Evolutionary conservation across 192 early-diverging fungal species (phyloP), one percentile per base, ranked within the genome.

Genomic region (Umbelopsis isabellina): DNA sequence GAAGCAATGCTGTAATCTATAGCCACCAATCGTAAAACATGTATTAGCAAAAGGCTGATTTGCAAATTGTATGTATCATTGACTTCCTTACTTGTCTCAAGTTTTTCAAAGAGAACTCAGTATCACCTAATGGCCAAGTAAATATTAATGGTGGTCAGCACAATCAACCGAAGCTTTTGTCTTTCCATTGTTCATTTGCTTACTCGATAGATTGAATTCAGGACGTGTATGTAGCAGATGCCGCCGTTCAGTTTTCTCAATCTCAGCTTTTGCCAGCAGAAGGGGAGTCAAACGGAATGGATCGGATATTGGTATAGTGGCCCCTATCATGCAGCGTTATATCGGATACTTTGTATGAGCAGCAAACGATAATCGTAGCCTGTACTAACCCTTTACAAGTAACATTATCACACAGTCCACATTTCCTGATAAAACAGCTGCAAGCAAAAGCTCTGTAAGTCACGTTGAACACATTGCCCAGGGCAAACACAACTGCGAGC

Each of bases 241-340:
- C 27, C 55, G 27, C 55, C 55, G 27, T 25, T 61, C 55, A 6
- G 21, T 61, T 35, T 61, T 61, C 33, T 61, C 55, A n/a, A 61
- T 61, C 55, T 61, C 55, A 30, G 55, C 55, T 49, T 73, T 78
- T 37, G 76, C 76, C 15, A 78, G 50, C 20, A 78, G 45, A 7
- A 79, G 25, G 1, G 78, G 78, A 20, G 78, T 79, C 15, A 75
- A 23, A 23, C 78, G 74, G 65, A 79, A 79, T 11, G 78, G 71
- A 45, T 72, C 74, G 41, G 78, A 75, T 11, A 73, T 67, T 44
- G 78, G 78, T 55, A 79, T 48, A 23, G 37, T 72, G 2, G 78
- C 78, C 18, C 74, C 78, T 72, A 44, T 41, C 10, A 41, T 41
- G 37, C 37, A 41, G 10, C 10, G 37, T 41, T 41, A 41, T 41